A percentile compares a stretch with the other conserved stretches of the same genome.
Evolutionary conservation across 1,139 yeast genomes (phyloP).

Genomic region (Nakaseomyces uthaithaninus): DNA sequence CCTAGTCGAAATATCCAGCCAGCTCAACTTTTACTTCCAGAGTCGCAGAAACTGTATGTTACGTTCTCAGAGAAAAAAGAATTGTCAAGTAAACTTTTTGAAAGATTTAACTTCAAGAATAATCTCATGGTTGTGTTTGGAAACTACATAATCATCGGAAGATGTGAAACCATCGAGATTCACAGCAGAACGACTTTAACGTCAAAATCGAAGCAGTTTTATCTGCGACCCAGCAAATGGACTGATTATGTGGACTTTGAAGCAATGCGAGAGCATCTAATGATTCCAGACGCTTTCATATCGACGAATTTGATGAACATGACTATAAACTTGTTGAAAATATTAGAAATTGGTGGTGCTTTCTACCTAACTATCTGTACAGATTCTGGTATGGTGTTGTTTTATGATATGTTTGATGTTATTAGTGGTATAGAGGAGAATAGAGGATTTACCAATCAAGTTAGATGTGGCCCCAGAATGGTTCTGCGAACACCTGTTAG

Average conservation of each 20-base stretch:
- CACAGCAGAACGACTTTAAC: constrained; percentile 6
- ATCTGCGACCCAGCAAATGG: constrained; percentile 4
- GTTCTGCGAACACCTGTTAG: constrained; percentile 15
- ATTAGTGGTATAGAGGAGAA: constrained; percentile 1
- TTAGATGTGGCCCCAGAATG: constrained; percentile 10
- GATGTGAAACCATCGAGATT: constrained; percentile 10
- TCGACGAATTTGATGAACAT: constrained; percentile 5
- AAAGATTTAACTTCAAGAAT: constrained; percentile 12
- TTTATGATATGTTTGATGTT: constrained; percentile 11
- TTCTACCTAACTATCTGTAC: constrained; percentile 18
- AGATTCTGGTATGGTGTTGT: constrained; percentile 12
- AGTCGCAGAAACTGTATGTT: constrained; percentile 15
- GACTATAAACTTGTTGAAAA: constrained; percentile 16
- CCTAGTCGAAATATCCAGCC: constrained; percentile 17
- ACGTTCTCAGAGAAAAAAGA: constrained; percentile 1
- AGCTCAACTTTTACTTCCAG: constrained; percentile 18
- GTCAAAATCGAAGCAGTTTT: constrained; percentile 2
- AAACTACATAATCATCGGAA: constrained; percentile 12
- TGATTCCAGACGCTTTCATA: constrained; percentile 4
- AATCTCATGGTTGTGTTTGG: constrained; percentile 14
- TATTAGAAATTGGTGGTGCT: constrained; percentile 12
- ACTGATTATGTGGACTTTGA: constrained; percentile 6
- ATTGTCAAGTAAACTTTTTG: constrained; percentile 8
- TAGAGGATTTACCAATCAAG: background rate
- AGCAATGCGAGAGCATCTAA: constrained; percentile 1